Evolutionary conservation across 495 filamentous ascomycete genomes (phyloP).

Genomic region (Collariella sp.): DNA sequence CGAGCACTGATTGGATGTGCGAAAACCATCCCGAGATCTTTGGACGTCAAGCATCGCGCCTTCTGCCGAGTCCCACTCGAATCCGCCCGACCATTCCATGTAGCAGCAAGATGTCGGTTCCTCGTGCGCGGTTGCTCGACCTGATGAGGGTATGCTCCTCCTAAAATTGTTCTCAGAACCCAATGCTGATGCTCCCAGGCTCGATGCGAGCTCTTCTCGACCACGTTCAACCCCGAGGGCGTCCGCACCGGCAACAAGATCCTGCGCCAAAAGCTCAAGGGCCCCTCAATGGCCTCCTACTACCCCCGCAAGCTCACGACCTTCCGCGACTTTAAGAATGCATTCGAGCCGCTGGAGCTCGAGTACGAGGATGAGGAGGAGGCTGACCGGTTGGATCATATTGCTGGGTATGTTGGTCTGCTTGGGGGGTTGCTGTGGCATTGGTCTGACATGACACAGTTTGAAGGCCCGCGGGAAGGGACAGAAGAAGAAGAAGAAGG

Average conservation of each 20-base stretch:
- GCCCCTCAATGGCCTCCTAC: conserved; percentile 70
- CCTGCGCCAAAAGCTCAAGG: conserved; percentile 72
- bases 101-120: conserved; percentile 56
- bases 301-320: conserved; percentile 71
- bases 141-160: conserved; percentile 58
- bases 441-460: conserved; percentile 35
- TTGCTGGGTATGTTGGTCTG: conserved; percentile 43
- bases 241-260: conserved; percentile 80
- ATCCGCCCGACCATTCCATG: conserved; percentile 13
- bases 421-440: background rate
- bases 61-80: background rate
- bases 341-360: conserved; percentile 47
- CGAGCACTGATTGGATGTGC: conserved; percentile 5
- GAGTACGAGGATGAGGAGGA: conserved; percentile 64
- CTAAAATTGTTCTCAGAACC: background rate
- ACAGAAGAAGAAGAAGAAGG: conserved; percentile 82
- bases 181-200: conserved; percentile 43
- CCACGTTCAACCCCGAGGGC: conserved; percentile 78
- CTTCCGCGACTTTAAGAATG: conserved; percentile 55
- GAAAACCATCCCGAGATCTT: conserved; percentile 4
- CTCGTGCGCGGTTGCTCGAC: conserved; percentile 62
- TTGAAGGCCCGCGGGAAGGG: conserved; percentile 77
- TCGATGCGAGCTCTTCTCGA: conserved; percentile 84
- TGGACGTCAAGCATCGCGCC: conserved; percentile 12
- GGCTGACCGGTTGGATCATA: conserved; percentile 67